These are phyloP conservation scores for Picochlorum sp. DNA, from an alignment of 139 green algal genomes.

Conservation along the genomic window DNA sequence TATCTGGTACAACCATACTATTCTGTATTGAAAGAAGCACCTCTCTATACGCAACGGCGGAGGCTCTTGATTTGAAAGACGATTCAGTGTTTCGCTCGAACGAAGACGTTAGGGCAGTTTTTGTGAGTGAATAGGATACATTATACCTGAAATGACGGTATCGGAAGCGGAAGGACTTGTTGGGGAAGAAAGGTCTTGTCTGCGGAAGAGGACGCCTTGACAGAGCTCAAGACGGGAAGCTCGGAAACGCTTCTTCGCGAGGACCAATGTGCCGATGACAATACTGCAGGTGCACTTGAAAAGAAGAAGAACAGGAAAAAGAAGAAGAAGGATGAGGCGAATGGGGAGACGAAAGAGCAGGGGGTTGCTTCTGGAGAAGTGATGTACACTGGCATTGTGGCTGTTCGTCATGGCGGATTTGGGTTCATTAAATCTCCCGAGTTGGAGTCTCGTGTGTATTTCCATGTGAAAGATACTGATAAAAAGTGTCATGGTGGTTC, in stretches of 20 bases:
- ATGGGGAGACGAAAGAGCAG: neutral
- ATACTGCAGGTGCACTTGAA: neutral
- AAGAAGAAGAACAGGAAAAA: neutral
- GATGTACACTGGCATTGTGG: slow-evolving; percentile 13
- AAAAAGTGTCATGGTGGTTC: neutral
- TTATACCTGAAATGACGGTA: no score
- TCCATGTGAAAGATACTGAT: slow-evolving; percentile 28
- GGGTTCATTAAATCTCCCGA: slow-evolving; percentile 30
- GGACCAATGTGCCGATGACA: no score
- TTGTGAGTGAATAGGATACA: no score
- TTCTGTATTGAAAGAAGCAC: no score
- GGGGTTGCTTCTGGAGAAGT: neutral
- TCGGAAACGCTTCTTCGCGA: neutral
- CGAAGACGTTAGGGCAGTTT: no score
- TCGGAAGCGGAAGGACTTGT: no score
- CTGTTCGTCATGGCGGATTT: slow-evolving; percentile 24
- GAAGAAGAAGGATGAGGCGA: neutral
- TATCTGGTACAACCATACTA: no score
- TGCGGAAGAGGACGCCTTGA: neutral
- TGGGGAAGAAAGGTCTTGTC: neutral
- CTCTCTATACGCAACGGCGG: no score
- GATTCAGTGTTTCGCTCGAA: no score
- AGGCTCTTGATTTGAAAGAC: no score
- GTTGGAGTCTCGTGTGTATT: slow-evolving; percentile 24
- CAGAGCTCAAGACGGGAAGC: neutral